A percentile compares a stretch with the other conserved stretches of the same genome.
These are phyloP conservation scores for Peronospora tabacina DNA, from an alignment of 352 stramenopile genomes.

Conservation along the genomic window DNA sequence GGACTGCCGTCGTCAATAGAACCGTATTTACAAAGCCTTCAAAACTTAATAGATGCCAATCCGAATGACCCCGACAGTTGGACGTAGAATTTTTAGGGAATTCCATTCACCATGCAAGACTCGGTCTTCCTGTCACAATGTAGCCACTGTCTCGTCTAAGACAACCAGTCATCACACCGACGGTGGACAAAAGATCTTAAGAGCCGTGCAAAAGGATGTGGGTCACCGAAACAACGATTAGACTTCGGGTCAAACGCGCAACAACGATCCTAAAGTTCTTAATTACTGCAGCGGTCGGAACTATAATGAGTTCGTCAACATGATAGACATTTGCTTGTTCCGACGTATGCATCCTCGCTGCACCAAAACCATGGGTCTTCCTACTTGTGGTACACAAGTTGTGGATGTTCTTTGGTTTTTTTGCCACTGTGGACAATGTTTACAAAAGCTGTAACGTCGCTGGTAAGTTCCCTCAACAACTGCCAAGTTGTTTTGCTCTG, in stretches of 20 bases:
- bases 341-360: background rate
- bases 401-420: too few species aligned
- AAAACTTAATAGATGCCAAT: conserved; percentile 10
- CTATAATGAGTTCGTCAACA: conserved; percentile 12
- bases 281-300: background rate
- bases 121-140: conserved; percentile 11
- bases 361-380: background rate
- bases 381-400: background rate
- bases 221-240: conserved; percentile 17
- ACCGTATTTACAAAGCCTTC: background rate
- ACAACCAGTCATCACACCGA: conserved; percentile 17
- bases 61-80: conserved; percentile 6
- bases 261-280: conserved; percentile 5
- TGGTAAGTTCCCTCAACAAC: conserved; percentile 1
- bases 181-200: conserved; percentile 1
- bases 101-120: conserved; percentile 18
- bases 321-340: background rate
- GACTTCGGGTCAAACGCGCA: conserved; percentile 15
- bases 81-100: conserved; percentile 9
- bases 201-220: background rate
- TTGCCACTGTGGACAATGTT: background rate
- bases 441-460: conserved; percentile 1
- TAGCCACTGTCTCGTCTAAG: conserved; percentile 7
- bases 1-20: background rate
- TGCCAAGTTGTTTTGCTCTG: background rate